A percentile compares a stretch with the other conserved stretches of the same genome.
phyloP scores from a whole-genome alignment of 2,329 filamentous ascomycete genomes.

The Botrytis hyacinthi region DNA sequence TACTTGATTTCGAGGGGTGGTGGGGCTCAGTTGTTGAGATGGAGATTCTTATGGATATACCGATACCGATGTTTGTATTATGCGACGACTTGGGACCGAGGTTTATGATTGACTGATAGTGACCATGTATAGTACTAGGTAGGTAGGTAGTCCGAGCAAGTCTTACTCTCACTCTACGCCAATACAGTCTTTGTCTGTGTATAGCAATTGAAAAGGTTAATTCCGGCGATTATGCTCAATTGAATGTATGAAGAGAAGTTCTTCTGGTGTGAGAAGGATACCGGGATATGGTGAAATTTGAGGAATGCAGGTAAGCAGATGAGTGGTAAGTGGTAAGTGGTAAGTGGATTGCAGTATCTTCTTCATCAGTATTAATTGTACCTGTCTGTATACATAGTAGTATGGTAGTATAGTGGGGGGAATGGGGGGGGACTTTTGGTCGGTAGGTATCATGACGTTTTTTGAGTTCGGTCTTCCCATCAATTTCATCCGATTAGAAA shows the following conservation, averaged over 20 bases:
- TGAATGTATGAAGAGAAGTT: not conserved
- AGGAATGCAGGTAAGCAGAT: not conserved
- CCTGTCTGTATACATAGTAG: not conserved
- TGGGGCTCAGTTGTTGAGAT: slow-evolving; percentile 12
- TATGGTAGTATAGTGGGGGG: slow-evolving; percentile 14
- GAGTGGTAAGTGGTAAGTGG: not conserved
- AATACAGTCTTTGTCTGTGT: slow-evolving; percentile 3
- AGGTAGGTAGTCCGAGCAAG: not conserved
- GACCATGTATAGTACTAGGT: not conserved
- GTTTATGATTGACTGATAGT: not conserved
- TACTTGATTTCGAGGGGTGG: slow-evolving; percentile 5
- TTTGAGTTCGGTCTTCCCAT: not conserved
- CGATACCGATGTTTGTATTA: not conserved
- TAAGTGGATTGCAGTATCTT: not conserved
- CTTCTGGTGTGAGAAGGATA: not conserved
- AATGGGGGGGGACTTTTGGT: not conserved
- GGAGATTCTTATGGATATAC: not conserved
- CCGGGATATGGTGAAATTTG: not conserved
- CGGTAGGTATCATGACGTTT: slow-evolving; percentile 12
- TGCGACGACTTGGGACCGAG: slow-evolving; percentile 14
- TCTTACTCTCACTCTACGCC: not conserved
- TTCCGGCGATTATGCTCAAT: not conserved
- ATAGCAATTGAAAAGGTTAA: not conserved
- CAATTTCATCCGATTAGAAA: slow-evolving; percentile 1
- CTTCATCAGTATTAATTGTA: not conserved